Percentiles rank a stretch among this genome's conserved stretches.
Evolutionary conservation across 257 asterid genomes (phyloP).

Genomic region (Osmanthus fragrans): DNA sequence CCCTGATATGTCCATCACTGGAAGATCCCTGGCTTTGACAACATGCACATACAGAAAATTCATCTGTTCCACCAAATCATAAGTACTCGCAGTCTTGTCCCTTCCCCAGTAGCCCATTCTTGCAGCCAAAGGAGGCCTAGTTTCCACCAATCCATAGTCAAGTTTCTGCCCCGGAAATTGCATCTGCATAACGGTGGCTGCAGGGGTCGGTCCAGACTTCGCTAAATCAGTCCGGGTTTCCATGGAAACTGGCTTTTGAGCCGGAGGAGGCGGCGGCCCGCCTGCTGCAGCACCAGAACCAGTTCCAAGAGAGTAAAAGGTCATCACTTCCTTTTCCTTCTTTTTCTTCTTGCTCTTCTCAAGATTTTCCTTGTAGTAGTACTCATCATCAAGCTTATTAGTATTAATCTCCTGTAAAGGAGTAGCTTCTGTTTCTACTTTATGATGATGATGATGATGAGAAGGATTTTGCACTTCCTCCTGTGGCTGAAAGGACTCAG

Average conservation of each 20-base stretch:
- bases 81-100: slow-evolving; percentile 85
- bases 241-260: slow-evolving; percentile 34
- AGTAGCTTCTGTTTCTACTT: slow-evolving; percentile 14
- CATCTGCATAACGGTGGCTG: slow-evolving; percentile 59
- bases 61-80: slow-evolving; percentile 90
- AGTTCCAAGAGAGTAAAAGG: slow-evolving; percentile 62
- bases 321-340: slow-evolving; percentile 56
- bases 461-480: slow-evolving; percentile 18
- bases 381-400: slow-evolving; percentile 32
- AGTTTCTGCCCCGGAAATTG: slow-evolving; percentile 59
- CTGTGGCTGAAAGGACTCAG: slow-evolving; percentile 5
- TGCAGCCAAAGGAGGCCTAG: slow-evolving; percentile 85
- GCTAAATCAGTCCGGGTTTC: slow-evolving; percentile 49
- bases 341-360: slow-evolving; percentile 42
- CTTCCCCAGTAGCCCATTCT: slow-evolving; percentile 91
- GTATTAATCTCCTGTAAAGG: slow-evolving; percentile 40
- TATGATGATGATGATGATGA: not conserved
- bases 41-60: slow-evolving; percentile 61
- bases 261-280: slow-evolving; percentile 33
- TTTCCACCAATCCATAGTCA: slow-evolving; percentile 75
- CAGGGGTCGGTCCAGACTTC: slow-evolving; percentile 30
- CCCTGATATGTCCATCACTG: slow-evolving; percentile 68
- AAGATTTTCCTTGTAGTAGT: slow-evolving; percentile 28
- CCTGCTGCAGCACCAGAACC: slow-evolving; percentile 25
- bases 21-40: slow-evolving; percentile 84